phyloP scores from a whole-genome alignment of 116 monocot species.

The Cymodocea nodosa region DNA sequence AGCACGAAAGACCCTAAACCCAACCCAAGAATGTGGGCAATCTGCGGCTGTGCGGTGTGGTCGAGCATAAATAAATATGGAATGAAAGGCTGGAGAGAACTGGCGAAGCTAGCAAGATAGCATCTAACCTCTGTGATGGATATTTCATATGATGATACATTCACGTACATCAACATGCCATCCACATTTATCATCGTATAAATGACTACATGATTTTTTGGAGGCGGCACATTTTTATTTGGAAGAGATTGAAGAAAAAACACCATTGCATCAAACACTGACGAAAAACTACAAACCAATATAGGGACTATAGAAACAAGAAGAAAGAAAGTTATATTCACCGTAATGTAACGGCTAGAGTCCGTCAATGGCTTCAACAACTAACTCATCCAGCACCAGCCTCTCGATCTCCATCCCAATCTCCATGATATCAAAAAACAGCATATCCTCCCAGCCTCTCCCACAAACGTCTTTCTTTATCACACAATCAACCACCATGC shows the following conservation, averaged over 20 bases:
- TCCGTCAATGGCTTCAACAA: constrained; percentile 33
- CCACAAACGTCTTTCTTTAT: constrained; percentile 43
- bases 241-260: background rate
- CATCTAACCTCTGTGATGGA: background rate
- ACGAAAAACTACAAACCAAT: background rate
- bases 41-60: no score
- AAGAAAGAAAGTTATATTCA: background rate
- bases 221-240: background rate
- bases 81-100: no score
- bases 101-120: no score
- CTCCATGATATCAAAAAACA: constrained; percentile 33
- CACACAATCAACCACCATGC: constrained; percentile 27
- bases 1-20: no score
- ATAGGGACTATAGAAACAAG: background rate
- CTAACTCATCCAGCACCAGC: constrained; percentile 37
- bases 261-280: background rate
- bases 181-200: background rate
- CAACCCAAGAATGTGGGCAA: no score
- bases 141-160: constrained; percentile 1
- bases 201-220: background rate
- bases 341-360: background rate
- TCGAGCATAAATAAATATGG: no score
- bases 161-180: background rate
- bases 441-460: constrained; percentile 25
- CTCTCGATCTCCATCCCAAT: constrained; percentile 34